phyloP scores from a whole-genome alignment of 306 rosid species.

The Rosa chinensis region DNA sequence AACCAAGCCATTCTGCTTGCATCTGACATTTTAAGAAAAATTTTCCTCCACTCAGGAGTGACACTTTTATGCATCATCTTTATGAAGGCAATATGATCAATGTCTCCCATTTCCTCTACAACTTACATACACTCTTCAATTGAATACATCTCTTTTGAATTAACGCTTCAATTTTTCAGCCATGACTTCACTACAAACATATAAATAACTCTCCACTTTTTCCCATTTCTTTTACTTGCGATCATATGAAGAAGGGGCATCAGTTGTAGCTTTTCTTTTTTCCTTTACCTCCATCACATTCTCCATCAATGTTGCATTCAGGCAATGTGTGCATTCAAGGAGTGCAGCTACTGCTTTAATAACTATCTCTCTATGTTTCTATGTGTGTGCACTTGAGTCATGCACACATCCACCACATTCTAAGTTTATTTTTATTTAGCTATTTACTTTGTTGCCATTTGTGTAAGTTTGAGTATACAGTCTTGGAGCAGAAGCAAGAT shows the following conservation, averaged over 20 bases:
- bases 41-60: background rate
- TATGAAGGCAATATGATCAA: background rate
- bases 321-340: background rate
- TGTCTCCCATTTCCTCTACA: background rate
- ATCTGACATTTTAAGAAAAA: background rate
- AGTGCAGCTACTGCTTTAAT: background rate
- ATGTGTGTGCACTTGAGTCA: background rate
- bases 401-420: background rate
- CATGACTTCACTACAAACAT: too few relatives aligned
- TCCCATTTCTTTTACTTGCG: too few relatives aligned
- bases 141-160: background rate
- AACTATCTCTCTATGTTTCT: background rate
- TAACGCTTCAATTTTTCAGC: too few relatives aligned
- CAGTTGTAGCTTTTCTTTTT: too few relatives aligned
- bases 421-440: conserved; percentile 13
- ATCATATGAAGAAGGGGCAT: too few relatives aligned
- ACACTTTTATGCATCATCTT: background rate
- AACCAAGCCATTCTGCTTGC: background rate
- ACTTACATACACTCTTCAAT: background rate
- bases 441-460: conserved; percentile 32
- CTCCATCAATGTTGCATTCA: too few relatives aligned
- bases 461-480: conserved; percentile 63
- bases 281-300: too few relatives aligned
- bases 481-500: conserved; percentile 48
- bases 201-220: too few relatives aligned